Conservation (phyloP, 129 eudicot species). For the Calendula officinalis region DNA sequence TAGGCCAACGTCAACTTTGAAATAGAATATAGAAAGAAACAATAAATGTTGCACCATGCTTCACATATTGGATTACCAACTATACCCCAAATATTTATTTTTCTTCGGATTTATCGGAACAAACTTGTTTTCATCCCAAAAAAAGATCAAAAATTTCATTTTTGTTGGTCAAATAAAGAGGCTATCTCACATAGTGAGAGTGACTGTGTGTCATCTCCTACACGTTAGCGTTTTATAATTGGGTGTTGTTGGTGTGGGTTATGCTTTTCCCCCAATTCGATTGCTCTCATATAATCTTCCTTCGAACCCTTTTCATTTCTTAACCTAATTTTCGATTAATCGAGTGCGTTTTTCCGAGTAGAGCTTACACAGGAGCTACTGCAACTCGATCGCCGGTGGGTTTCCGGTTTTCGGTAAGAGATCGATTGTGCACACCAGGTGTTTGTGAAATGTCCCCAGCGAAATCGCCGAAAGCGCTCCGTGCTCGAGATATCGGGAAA, state of each 20-base stretch:
- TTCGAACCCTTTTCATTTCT: not conserved
- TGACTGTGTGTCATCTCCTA: conserved; percentile 36
- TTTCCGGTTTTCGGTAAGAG: conserved; percentile 12
- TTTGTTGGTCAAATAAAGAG: conserved; percentile 28
- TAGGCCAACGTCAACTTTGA: too few relatives aligned
- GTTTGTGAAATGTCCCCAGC: conserved; percentile 43
- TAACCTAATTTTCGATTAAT: conserved; percentile 5
- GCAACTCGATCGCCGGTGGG: conserved; percentile 8
- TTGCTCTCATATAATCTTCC: conserved; percentile 11
- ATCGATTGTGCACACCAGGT: conserved; percentile 21
- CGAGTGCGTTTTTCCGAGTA: not conserved
- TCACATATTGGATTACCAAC: too few relatives aligned
- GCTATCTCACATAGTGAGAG: conserved; percentile 18
- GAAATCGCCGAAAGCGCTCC: conserved; percentile 43
- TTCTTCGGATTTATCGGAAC: conserved; percentile 7
- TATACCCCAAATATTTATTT: too few relatives aligned
- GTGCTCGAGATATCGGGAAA: conserved; percentile 34
- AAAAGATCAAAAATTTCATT: not conserved
- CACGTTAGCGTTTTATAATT: conserved; percentile 24
- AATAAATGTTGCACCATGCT: not conserved
- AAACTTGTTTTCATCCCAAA: not conserved
- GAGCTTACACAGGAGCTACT: not conserved
- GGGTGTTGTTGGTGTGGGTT: conserved; percentile 1
- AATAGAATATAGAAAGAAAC: too few relatives aligned
- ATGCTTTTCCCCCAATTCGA: conserved; percentile 28